Evolutionary conservation across 1,139 yeast genomes (phyloP), one percentile per base, ranked within the genome.

Genomic region (Geotrichum siamense): DNA sequence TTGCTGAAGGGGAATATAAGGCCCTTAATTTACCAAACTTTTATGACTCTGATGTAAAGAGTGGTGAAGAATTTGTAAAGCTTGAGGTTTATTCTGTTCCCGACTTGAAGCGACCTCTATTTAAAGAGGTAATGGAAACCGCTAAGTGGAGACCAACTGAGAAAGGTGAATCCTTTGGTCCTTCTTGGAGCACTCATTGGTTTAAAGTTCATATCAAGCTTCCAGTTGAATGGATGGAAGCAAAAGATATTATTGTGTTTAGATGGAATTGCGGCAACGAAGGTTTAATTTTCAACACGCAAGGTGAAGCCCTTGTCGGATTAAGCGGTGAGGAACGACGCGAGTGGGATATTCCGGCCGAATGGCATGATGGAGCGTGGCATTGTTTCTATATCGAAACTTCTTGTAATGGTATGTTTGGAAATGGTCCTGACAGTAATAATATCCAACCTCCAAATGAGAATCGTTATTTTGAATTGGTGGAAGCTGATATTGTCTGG

Each of bases 141-240:
- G 68, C 69, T 39, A 68, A 72, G 32, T 82, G 87, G 81, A 68
- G 72, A 47, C 65, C 68, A 16, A 78, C 86, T 22, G 67, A 70
- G 25, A 77, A 79, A 53, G 94, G 94, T 23, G 79, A 82, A 55
- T 67, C 71, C n/a, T 86, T 83, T 62, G 96, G 96, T 0, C 97
- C 97, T 1, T 82, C 94, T 13, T 91, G 97, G 98, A 81, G 91
- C 51, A 82, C 96, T 1, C 93, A 87, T 55, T 91, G 98, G 98
- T 86, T 91, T 64, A 75, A 79, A 54, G 68, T 89, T 32, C 65
- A 71, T 21, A 64, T 84, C 50, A 68, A 69, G 25, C 68, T 89
- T 5, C 94, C 95, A 0, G 56, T 68, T 17, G 54, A 71, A 13
- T 71, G 61, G 70, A 30, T 5, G 4, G 58, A 48, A 44, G 60